Base-by-base conservation (phyloP, 2,329 filamentous ascomycete species). In the Cordyceps militaris region DNA sequence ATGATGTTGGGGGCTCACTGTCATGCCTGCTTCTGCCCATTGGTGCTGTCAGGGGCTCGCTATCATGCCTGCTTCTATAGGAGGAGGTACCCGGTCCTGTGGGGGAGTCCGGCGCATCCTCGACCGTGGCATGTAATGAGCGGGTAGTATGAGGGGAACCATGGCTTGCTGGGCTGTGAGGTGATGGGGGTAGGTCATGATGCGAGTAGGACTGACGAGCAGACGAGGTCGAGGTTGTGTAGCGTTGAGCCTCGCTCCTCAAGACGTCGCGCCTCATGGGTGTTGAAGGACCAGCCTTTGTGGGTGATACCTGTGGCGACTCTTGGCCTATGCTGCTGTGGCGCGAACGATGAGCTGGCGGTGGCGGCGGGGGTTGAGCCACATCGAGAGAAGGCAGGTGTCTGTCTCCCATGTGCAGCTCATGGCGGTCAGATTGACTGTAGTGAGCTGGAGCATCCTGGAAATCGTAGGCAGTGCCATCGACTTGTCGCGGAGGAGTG, bases 51-150 rank as follows among this genome's bases (percentile, higher is more conserved):
- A 32, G 47, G 30, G 47, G 47, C 19, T 50, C 47, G 8, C 50
- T 53, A 16, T 23, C 50, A 14, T 58, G 51, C 30, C 57, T 56
- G 46, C 38, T 46, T 40, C 43, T 32, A 36, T 43, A 43, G 13
- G 42, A 51, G 44, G 24, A 40, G 43, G 19, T 14, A 26, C 26
- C 32, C 10, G 26, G 57, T 8, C 58, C 60, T 4, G 63, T 63
- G 1, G 75, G 73, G 1, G 80, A 79, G 50, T 85, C 82, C 4
- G 84, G 83, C 6, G 79, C 82, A 61, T 87, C 84, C 65, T 87
- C 85, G 6, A 84, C 83, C 7, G 79, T 85, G 3, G 80, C 82
- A 63, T 85, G 83, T 80, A 83, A 79, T 1, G 78, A 76, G 59
- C 76, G 74, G 38, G 69, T 64, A 55, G 78, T 79, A 63, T 74